Evolutionary conservation across 345 rosid species (phyloP), one percentile per base, ranked within the genome.

Genomic region (Streptanthus diversifolius): DNA sequence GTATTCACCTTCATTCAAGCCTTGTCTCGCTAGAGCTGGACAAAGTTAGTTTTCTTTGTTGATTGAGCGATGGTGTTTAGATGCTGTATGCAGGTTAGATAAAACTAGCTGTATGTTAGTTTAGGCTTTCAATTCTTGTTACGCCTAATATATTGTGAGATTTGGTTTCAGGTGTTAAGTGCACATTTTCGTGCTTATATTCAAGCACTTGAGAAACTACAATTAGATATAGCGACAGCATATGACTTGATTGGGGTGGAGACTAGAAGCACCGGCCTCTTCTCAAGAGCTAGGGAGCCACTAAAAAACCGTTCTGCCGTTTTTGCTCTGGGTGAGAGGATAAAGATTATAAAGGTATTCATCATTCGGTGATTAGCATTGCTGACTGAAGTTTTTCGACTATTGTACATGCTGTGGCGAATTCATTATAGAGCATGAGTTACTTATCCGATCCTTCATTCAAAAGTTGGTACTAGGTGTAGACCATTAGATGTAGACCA

Each of bases 101-200:
- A 13, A 33, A 52, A 11, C 15, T 19, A 60, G 67, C 1, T 68
- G 57, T 68, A 41, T 33, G 25, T 8, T 69, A 67, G 52, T 49
- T 27, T 36, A 70, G 45, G 52, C 40, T 22, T 64, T 56, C 41
- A 57, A 17, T 33, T 40, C 14, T 40, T 71, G 56, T 71, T 49
- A 64, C 56, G 37, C 49, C 33, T 77, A 22, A 30, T 66, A 25
- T 11, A 4, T 30, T 65, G 56, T 65, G 61, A 49, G 49, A 49
- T 71, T 27, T 70, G 43, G 32, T 78, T 82, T 68, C 91, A 95
- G 99, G 99, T 95, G 68, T 79, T 95, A 70, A 91, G 99, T 85
- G 97, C 99, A 54, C 97, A 91, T 85, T 91, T 95, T 70, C 92
- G 93, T 77, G 95, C 98, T 73, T 95, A 91, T 82, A 95, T 91